Base-by-base conservation (phyloP, 768 basidiomycete genomes). In the Brasilioporus rufonigricans region DNA sequence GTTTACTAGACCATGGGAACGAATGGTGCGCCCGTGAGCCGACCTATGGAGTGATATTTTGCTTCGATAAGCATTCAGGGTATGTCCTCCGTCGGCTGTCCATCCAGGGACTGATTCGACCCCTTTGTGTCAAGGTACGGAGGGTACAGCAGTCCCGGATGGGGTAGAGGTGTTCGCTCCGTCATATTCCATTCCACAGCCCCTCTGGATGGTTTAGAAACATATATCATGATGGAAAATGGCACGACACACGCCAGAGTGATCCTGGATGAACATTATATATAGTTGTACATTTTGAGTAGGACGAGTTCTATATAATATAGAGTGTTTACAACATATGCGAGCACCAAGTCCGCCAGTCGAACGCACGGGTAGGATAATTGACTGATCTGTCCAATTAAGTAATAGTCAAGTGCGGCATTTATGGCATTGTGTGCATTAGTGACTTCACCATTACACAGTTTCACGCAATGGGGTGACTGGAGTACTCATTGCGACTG, bases 21-120 rank as follows among this genome's bases (percentile, higher is more conserved):
- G 87, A 89, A 65, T 91, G 89, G 89, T 91, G 89, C 56, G 79
- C 80, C 9, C 81, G 86, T 18, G 85, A 89, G 56, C 78, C 79
- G 2, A 77, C 75, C 4, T 82, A 82, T 56, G 71, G 80, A 38
- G 77, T 86, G 10, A 79, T 87, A 0, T 88, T 89, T 66, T 91
- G 89, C 65, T 91, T 90, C 58, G 36, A 80, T 63, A 90, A 90
- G 65, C 89, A 90, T 64, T 85, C 86, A 2, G 88, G 87, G 83
- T 87, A 59, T 13, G 64, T 65, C 43, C 3, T 43, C 1, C 16
- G 11, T 43, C 36, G 5, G 8, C 4, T 40, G 36, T 44, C 26
- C 36, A 2, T 19, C 52, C 2, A 23, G 19, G 46, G 51, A 12
- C 47, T 43, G 4, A 55, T 54, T 23, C 19, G 44, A 23, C 24